Evolutionary conservation across 2,329 filamentous ascomycete genomes (phyloP).

Genomic region (Nothopassalora personata): DNA sequence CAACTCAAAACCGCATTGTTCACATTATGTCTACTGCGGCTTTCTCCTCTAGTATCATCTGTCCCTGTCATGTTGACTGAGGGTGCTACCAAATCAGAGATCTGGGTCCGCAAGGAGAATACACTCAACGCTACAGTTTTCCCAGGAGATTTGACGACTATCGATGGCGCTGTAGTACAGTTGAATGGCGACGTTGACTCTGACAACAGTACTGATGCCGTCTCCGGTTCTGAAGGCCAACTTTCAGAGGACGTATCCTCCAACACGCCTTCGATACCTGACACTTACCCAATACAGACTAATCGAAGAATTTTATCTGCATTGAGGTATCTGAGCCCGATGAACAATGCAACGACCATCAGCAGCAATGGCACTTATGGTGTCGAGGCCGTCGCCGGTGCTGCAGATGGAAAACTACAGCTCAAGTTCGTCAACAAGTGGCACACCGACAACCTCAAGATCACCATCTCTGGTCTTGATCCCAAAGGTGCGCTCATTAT

Average conservation of each 20-base stretch:
- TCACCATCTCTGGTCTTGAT: constrained; percentile 45
- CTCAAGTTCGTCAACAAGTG: constrained; percentile 43
- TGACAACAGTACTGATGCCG: background rate
- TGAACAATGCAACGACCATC: background rate
- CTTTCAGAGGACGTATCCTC: background rate
- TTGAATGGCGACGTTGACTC: background rate
- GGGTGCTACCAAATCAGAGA: background rate
- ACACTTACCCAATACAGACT: background rate
- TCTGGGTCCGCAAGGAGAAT: constrained; percentile 16
- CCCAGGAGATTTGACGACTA: background rate
- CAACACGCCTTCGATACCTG: background rate
- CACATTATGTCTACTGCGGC: background rate
- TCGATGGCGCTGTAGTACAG: background rate
- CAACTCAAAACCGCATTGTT: background rate
- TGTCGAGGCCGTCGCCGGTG: background rate
- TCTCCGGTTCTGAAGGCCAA: background rate
- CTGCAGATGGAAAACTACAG: constrained; percentile 7
- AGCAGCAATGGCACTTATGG: background rate
- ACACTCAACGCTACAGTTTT: constrained; percentile 20
- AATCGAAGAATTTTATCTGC: background rate
- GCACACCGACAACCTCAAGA: constrained; percentile 33
- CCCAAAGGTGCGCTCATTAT: constrained; percentile 39
- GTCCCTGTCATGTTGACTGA: constrained; percentile 2
- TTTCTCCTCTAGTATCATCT: background rate
- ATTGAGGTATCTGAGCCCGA: background rate